Evolutionary conservation across 1,284 basidiomycete species (phyloP).

Genomic region (Trichosporon sp.): DNA sequence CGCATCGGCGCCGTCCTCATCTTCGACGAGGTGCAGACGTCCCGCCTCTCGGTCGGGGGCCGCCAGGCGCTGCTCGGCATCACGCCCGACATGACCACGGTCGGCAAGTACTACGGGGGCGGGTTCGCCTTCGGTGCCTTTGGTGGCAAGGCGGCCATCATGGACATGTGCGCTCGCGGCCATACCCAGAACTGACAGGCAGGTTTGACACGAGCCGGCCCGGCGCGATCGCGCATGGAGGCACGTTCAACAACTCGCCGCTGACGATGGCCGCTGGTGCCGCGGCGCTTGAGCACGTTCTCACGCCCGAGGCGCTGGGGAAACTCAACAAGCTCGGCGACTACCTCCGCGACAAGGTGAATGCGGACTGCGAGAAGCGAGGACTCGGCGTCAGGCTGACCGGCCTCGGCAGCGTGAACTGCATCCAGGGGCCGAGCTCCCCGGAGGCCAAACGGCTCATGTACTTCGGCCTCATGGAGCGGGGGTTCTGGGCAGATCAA

Average conservation of each 20-base stretch:
- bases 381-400: conserved; percentile 17
- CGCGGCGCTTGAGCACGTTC: conserved; percentile 22
- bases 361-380: conserved; percentile 7
- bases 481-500: conserved; percentile 26
- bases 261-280: conserved; percentile 33
- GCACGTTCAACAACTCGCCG: conserved; percentile 38
- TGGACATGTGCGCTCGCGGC: conserved; percentile 26
- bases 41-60: conserved; percentile 21
- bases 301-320: conserved; percentile 22
- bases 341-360: conserved; percentile 19
- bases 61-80: conserved; percentile 27
- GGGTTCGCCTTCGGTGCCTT: conserved; percentile 37
- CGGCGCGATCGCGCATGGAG: conserved; percentile 21
- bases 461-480: conserved; percentile 24
- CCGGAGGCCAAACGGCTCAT: conserved; percentile 11
- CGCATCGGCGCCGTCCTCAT: conserved; percentile 53
- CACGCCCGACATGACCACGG: conserved; percentile 32
- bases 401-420: conserved; percentile 33
- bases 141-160: conserved; percentile 31
- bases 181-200: neutral
- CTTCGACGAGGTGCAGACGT: conserved; percentile 54
- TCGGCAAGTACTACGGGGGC: conserved; percentile 37
- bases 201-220: conserved; percentile 28
- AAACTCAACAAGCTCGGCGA: conserved; percentile 26
- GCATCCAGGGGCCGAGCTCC: conserved; percentile 23